A percentile compares a stretch with the other conserved stretches of the same genome.
phyloP scores from a whole-genome alignment of 345 rosid species.

The Arabis hirsuta region DNA sequence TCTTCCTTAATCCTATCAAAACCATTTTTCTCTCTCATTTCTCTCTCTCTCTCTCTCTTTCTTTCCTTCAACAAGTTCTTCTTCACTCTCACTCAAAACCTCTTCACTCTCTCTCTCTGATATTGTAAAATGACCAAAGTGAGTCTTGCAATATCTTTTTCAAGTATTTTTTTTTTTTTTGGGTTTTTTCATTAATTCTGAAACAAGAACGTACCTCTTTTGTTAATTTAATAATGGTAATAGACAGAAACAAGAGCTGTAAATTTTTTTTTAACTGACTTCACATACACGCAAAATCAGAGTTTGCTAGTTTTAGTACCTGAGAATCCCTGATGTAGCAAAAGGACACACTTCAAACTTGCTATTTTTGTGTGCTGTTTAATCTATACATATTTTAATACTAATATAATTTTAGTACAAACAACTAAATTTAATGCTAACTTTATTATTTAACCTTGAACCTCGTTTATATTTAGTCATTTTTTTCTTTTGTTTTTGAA shows the following conservation, averaged over 20 bases:
- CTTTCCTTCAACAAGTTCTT: background rate
- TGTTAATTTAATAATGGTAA: background rate
- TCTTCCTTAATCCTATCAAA: constrained; percentile 13
- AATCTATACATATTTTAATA: no score
- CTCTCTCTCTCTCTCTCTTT: constrained; percentile 19
- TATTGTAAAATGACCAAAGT: background rate
- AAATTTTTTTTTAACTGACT: constrained; percentile 29
- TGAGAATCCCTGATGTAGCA: background rate
- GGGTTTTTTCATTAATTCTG: background rate
- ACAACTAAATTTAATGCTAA: background rate
- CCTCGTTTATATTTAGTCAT: background rate
- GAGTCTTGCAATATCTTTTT: background rate
- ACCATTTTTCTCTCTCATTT: constrained; percentile 16
- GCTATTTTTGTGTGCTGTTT: background rate
- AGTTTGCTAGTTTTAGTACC: constrained; percentile 31
- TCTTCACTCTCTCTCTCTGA: constrained; percentile 1
- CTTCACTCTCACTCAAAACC: constrained; percentile 6
- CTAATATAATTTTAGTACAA: no score
- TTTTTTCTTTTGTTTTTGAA: background rate
- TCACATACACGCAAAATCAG: constrained; percentile 39
- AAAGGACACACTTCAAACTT: constrained; percentile 11
- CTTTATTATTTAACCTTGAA: background rate
- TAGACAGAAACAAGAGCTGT: constrained; percentile 2
- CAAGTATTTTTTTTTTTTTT: background rate
- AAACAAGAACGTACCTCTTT: background rate